These are phyloP conservation scores for Cladosporium sp. DNA, from an alignment of 2,329 filamentous ascomycete genomes.

Conservation along the genomic window DNA sequence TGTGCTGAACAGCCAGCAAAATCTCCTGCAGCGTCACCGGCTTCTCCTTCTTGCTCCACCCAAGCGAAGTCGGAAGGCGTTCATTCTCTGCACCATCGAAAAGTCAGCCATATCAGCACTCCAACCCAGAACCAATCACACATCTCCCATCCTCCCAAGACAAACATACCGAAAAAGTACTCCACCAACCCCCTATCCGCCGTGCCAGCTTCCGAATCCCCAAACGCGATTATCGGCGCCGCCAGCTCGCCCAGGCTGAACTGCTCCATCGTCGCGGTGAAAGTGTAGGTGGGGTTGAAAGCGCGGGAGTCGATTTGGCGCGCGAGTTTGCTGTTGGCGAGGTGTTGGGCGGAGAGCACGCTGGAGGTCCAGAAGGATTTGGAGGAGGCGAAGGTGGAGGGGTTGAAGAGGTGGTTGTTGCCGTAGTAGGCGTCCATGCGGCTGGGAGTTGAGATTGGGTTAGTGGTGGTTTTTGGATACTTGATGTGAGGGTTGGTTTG, in stretches of 20 bases:
- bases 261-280: slow-evolving; percentile 43
- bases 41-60: slow-evolving; percentile 39
- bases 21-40: slow-evolving; percentile 24
- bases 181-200: slow-evolving; percentile 45
- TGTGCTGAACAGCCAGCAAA: slow-evolving; percentile 19
- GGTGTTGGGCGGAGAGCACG: slow-evolving; percentile 42
- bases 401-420: slow-evolving; percentile 55
- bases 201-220: slow-evolving; percentile 43
- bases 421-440: slow-evolving; percentile 54
- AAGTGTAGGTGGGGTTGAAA: slow-evolving; percentile 51
- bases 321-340: slow-evolving; percentile 50
- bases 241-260: slow-evolving; percentile 55
- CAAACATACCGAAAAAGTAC: slow-evolving; percentile 48
- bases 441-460: slow-evolving; percentile 30
- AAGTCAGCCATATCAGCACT: not conserved
- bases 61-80: slow-evolving; percentile 42
- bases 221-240: slow-evolving; percentile 53
- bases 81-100: slow-evolving; percentile 42
- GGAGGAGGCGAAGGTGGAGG: slow-evolving; percentile 51
- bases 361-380: slow-evolving; percentile 49
- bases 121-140: not conserved
- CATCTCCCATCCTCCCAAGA: not conserved
- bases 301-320: slow-evolving; percentile 48
- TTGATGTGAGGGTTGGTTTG: not conserved
- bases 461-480: not conserved